Percentiles rank a stretch among this genome's conserved stretches.
These are phyloP conservation scores for Lipomyces oligophaga DNA, from an alignment of 805 yeast species.

Conservation along the genomic window DNA sequence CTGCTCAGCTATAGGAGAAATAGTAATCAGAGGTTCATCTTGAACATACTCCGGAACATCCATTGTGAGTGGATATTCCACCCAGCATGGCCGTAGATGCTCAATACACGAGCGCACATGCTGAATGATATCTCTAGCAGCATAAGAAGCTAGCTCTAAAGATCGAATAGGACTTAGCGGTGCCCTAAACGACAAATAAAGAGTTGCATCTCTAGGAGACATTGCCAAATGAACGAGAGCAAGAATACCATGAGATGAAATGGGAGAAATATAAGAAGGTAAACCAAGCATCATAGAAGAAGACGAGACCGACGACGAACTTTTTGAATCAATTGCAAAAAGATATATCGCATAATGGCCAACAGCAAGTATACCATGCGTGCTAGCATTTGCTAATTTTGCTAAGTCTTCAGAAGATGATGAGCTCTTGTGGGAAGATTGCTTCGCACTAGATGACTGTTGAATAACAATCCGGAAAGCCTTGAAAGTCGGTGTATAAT, in stretches of 20 bases:
- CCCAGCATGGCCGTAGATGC: conserved; percentile 31
- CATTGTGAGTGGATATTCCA: conserved; percentile 28
- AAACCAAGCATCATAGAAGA: neutral
- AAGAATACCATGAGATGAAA: conserved; percentile 29
- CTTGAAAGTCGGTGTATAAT: conserved; percentile 12
- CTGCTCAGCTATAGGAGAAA: neutral
- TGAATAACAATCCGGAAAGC: conserved; percentile 20
- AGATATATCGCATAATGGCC: conserved; percentile 16
- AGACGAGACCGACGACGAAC: conserved; percentile 2
- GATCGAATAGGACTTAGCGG: conserved; percentile 30
- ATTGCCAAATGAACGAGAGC: conserved; percentile 30
- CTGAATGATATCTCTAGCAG: conserved; percentile 29
- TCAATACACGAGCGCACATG: conserved; percentile 20
- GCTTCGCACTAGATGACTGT: neutral
- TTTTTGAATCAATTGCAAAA: conserved; percentile 15
- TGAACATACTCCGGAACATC: conserved; percentile 29
- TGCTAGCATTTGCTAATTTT: too few relatives aligned
- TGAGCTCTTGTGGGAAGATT: conserved; percentile 1
- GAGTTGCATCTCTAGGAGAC: conserved; percentile 29
- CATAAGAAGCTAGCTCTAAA: conserved; percentile 30
- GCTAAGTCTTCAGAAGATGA: conserved; percentile 19
- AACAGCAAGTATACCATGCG: neutral
- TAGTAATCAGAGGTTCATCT: conserved; percentile 27
- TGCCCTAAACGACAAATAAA: conserved; percentile 29
- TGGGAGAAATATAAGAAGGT: conserved; percentile 12